Conservation (phyloP, 2,329 filamentous ascomycete species). For the Plenodomus tracheiphilus region DNA sequence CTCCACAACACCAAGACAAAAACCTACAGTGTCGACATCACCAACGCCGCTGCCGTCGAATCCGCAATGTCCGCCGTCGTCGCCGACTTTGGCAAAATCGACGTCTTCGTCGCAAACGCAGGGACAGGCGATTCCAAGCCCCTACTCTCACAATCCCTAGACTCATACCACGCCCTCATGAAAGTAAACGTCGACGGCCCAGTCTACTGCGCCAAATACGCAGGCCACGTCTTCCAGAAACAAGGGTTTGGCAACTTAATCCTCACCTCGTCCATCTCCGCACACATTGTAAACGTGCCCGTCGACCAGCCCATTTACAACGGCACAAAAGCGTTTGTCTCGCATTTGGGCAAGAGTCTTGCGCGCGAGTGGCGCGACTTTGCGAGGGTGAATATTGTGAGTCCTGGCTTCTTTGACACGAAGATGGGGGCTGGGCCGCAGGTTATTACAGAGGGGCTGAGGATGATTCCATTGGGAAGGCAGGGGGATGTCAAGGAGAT, state of each 20-base stretch:
- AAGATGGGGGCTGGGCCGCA: conserved; percentile 63
- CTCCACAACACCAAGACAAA: conserved; percentile 63
- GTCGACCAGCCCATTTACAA: conserved; percentile 59
- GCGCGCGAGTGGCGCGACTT: conserved; percentile 71
- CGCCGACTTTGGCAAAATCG: conserved; percentile 69
- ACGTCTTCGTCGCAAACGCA: conserved; percentile 69
- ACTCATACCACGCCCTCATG: conserved; percentile 65
- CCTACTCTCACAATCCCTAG: conserved; percentile 59
- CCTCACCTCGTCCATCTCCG: conserved; percentile 70
- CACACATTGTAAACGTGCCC: conserved; percentile 79
- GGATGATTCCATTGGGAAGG: conserved; percentile 76
- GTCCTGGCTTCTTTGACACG: conserved; percentile 68
- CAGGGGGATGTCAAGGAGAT: conserved; percentile 74
- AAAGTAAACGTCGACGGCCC: conserved; percentile 73
- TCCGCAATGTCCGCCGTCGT: conserved; percentile 63
- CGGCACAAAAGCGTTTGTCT: conserved; percentile 63
- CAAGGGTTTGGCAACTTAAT: conserved; percentile 61
- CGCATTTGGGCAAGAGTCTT: conserved; percentile 63
- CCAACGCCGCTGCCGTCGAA: conserved; percentile 57
- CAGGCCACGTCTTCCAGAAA: conserved; percentile 47
- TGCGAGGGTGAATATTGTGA: conserved; percentile 67
- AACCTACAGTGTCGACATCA: conserved; percentile 65
- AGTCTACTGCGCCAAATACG: conserved; percentile 49
- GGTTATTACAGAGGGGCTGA: conserved; percentile 66
- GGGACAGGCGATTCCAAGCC: conserved; percentile 61